A percentile compares a stretch with the other conserved stretches of the same genome.
Conservation (phyloP, 2,329 filamentous ascomycete species). For the Nakataea oryzae region DNA sequence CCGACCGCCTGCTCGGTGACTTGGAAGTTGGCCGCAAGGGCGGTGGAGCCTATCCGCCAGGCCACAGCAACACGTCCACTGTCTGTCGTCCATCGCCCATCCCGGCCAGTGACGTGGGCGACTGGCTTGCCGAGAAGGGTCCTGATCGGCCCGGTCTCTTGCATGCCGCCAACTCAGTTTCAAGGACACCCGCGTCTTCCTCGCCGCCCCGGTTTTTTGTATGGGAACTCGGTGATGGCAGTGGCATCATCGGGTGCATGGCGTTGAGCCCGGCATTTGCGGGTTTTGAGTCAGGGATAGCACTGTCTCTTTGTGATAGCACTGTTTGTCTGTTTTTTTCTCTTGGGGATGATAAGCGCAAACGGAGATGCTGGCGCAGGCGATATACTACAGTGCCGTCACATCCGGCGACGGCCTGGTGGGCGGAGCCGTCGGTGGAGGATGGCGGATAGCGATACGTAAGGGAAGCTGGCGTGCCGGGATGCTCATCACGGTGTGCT, state of each 20-base stretch:
- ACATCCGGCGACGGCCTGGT: background rate
- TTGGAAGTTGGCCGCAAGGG: background rate
- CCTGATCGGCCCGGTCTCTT: background rate
- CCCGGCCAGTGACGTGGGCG: too few species aligned
- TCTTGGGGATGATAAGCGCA: background rate
- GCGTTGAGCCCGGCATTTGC: background rate
- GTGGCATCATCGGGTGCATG: background rate
- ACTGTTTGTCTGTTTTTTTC: too few species aligned
- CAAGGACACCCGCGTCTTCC: background rate
- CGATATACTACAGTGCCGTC: background rate
- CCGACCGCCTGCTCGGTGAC: too few species aligned
- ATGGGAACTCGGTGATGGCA: background rate
- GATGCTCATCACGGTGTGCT: background rate
- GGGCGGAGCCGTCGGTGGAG: background rate
- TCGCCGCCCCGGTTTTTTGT: background rate
- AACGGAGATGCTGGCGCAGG: background rate
- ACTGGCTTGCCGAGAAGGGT: background rate
- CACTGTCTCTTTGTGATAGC: too few species aligned
- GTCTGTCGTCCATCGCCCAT: too few species aligned
- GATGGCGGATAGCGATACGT: background rate
- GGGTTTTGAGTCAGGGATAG: background rate
- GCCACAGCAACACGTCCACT: background rate
- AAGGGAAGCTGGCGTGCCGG: background rate
- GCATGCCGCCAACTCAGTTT: background rate
- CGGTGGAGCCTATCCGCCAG: background rate